Evolutionary conservation across 1,284 basidiomycete species (phyloP), one percentile per base, ranked within the genome.

Genomic region (Pascua guehoae): DNA sequence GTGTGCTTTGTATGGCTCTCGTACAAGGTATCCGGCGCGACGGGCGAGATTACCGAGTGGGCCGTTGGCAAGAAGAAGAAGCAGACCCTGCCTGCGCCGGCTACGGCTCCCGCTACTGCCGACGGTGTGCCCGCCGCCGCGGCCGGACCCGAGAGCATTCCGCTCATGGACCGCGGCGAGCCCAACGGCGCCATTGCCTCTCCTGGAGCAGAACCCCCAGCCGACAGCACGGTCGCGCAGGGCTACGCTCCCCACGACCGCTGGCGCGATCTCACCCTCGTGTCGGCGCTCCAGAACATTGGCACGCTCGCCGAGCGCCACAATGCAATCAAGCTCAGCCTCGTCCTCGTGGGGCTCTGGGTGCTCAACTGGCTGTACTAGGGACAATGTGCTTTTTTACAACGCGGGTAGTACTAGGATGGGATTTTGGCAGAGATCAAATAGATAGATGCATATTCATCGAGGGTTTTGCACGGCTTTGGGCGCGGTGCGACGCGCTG

Each of bases 1-100:
- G 75, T 85, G 41, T 81, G 88, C 69, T 93, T 93, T 75, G 77
- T 92, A 62, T 92, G 86, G 77, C 73, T 92, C 42, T 88, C 84
- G 53, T 83, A 91, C 72, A 84, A 84, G 63, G 85, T 90, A 49
- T 84, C 88, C 9, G 82, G 82, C 63, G 88, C 89, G 9, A 89
- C 88, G 0, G 84, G 84, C 16, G 82, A 86, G 56, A 78, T 92
- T 57, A 89, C 90, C 5, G 79, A 78, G 51, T 85, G 84, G 81
- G 81, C 90, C 50, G 89, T 89, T 60, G 77, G 79, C 38, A 71
- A 74, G 58, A 72, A 74, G 64, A 54, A 53, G 51, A 56, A 57
- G 54, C 43, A 41, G 47, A 47, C 49, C 12, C 51, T 71, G 12
- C 68, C 69, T 0, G 18, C 65, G 16, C 72, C 75, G 1, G 63